Evolutionary conservation across 2,329 filamentous ascomycete genomes (phyloP).

Genomic region (Cladosporium colombiae): DNA sequence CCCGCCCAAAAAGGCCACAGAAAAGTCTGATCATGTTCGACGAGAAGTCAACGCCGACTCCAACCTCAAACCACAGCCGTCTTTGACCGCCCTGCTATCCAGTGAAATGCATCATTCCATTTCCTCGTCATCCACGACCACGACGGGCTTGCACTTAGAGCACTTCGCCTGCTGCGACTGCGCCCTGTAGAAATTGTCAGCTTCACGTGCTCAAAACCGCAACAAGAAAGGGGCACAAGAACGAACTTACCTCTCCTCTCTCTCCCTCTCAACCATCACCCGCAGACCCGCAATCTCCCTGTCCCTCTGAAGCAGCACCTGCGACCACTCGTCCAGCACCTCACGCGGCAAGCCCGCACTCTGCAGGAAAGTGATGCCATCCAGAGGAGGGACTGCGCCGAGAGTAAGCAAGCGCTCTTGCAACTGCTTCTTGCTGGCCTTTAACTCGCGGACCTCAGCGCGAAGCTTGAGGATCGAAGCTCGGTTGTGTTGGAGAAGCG

Average conservation of each 20-base stretch:
- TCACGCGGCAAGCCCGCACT: background rate
- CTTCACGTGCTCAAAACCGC: background rate
- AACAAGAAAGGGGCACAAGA: background rate
- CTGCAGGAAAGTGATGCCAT: background rate
- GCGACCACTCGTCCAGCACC: conserved; percentile 19
- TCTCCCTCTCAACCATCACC: conserved; percentile 2
- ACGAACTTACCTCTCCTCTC: background rate
- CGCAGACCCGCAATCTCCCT: conserved; percentile 3
- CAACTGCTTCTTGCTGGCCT: background rate
- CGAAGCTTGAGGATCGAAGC: background rate
- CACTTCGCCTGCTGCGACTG: background rate
- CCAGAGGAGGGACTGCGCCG: background rate
- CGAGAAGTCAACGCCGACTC: background rate
- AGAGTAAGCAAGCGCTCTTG: background rate
- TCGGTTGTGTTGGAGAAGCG: background rate
- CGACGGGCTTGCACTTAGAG: background rate
- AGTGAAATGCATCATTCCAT: background rate
- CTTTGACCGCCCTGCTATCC: background rate
- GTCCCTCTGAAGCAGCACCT: conserved; percentile 12
- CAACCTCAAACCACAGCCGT: background rate
- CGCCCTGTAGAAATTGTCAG: background rate
- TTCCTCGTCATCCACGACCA: background rate
- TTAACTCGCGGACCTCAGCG: background rate
- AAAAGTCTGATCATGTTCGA: background rate
- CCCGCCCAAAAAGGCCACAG: background rate